Base-by-base conservation (phyloP, 768 basidiomycete species). In the Psilocybe tampanensis region DNA sequence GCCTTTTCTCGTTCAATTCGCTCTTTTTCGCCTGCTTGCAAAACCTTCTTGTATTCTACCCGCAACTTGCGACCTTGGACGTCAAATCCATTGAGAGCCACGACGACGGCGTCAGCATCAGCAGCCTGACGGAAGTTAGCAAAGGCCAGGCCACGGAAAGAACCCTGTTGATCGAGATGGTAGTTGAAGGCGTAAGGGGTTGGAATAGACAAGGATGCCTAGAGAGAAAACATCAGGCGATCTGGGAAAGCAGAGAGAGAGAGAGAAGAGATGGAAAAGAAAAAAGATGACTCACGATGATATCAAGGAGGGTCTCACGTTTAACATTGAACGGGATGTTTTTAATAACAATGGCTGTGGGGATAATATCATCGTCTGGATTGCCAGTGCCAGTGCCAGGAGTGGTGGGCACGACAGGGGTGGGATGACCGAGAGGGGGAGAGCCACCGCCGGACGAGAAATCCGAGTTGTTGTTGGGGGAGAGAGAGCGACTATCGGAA, bases 161-260 rank as follows among this genome's bases (percentile, higher is more conserved):
- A 89, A 64, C 95, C 95, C 68, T 92, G 89, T 65, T 94, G 92
- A 74, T 98, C 95, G 68, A 96, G 86, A 72, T 99, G 97, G 71
- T 98, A 99, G 75, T 99, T 99, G 84, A 99, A 99, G 24, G 97
- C 97, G 74, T 98, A 98, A 36, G 97, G 97, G 13, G 95, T 91
- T 58, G 95, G 95, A 69, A 98, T 96, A 42, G 89, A 83, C 62
- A 99, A 77, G 52, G 95, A 95, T 67, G 89, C 86, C 93, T 95
- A 49, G 55, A 56, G 56, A 56, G 58, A 26, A 24, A 47, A 56
- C 48, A 47, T 22, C 44, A 54, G 65, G 62, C 43, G 66, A 62
- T 55, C 50, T 33, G 33, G 26, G 26, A 44, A 43, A 62, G 45
- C 17, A n/a, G n/a, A n/a, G n/a, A n/a, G n/a, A n/a, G n/a, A n/a